Percentiles rank a stretch among this genome's conserved stretches.
Evolutionary conservation across 352 stramenopile genomes (phyloP).

Genomic region (Phytophthora hibernalis): DNA sequence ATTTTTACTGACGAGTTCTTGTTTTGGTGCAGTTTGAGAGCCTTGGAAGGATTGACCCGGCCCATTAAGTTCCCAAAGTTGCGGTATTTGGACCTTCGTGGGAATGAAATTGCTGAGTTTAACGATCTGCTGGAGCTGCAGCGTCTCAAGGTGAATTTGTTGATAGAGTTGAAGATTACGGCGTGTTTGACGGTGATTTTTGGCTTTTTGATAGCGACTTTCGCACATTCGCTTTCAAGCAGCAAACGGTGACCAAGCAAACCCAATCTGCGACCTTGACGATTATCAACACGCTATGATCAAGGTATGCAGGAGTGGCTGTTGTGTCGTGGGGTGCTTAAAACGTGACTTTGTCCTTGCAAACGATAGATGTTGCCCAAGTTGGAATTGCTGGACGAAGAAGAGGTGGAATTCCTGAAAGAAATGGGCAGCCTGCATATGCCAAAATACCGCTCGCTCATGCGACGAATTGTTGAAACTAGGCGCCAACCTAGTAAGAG

Average conservation of each 20-base stretch:
- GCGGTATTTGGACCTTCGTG: conserved; percentile 73
- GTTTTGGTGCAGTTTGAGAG: conserved; percentile 45
- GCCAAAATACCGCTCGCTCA: conserved; percentile 66
- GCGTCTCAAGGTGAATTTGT: conserved; percentile 53
- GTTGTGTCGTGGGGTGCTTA: neutral
- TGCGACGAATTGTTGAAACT: conserved; percentile 44
- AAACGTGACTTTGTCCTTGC: neutral
- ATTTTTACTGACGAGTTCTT: neutral
- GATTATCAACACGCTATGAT: conserved; percentile 63
- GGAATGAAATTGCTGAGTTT: conserved; percentile 64
- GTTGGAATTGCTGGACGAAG: conserved; percentile 68
- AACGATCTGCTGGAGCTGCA: conserved; percentile 51
- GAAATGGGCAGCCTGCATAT: conserved; percentile 69
- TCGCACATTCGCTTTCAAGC: conserved; percentile 69
- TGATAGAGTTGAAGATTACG: neutral
- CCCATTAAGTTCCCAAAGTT: conserved; percentile 80
- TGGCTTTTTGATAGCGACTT: conserved; percentile 44
- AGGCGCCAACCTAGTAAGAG: conserved; percentile 23
- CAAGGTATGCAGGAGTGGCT: conserved; percentile 34
- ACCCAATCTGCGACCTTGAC: conserved; percentile 68
- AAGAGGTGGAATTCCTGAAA: conserved; percentile 67
- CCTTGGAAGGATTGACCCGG: conserved; percentile 60
- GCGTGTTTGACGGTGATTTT: neutral
- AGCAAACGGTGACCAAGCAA: conserved; percentile 56
- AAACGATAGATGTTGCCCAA: conserved; percentile 53